phyloP scores from a whole-genome alignment of 257 asterid genomes.

The Fraxinus excelsior region DNA sequence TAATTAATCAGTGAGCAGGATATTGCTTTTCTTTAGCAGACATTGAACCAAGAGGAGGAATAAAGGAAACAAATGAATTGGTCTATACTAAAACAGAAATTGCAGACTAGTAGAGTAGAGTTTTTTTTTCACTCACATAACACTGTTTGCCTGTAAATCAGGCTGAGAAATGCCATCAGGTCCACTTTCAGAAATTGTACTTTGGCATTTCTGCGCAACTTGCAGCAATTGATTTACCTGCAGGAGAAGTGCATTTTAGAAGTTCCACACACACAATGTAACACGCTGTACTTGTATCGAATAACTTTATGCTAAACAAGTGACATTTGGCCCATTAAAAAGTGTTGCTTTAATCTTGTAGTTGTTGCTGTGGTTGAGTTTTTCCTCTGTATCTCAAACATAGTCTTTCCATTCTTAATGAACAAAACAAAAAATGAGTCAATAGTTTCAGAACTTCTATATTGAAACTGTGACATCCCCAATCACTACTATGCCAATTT shows the following conservation, averaged over 20 bases:
- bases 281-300: neutral
- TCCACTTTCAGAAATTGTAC: slow-evolving; percentile 84
- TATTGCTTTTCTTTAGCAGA: neutral
- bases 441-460: too few species aligned
- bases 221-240: slow-evolving; percentile 93
- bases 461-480: too few species aligned
- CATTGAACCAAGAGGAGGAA: neutral
- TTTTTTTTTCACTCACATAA: slow-evolving; percentile 57
- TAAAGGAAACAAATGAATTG: neutral
- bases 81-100: neutral
- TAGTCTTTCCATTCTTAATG: too few species aligned
- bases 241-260: slow-evolving; percentile 23
- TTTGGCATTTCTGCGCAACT: slow-evolving; percentile 97
- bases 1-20: neutral
- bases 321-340: neutral
- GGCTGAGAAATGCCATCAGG: slow-evolving; percentile 81
- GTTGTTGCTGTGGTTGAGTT: neutral
- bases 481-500: too few species aligned
- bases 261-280: slow-evolving; percentile 3
- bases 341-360: neutral
- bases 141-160: slow-evolving; percentile 88
- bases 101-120: neutral
- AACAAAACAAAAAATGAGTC: too few species aligned
- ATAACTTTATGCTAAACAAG: neutral
- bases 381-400: too few species aligned